Conservation (phyloP, 2,329 filamentous ascomycete species). For the Colletotrichum cuscutae region DNA sequence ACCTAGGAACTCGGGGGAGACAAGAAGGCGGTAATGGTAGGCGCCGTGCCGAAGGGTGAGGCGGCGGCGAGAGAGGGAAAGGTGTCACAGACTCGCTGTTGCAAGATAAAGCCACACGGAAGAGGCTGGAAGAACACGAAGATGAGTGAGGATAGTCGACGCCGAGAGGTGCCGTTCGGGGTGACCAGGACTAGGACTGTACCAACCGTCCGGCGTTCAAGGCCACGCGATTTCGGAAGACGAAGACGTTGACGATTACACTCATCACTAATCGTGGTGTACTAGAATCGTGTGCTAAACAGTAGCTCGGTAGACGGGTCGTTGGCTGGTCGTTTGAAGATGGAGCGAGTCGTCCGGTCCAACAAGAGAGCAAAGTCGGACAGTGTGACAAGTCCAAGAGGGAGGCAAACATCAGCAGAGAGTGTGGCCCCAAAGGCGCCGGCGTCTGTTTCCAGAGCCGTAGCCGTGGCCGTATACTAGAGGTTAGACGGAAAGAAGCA, state of each 20-base stretch:
- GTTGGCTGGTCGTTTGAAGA: not conserved
- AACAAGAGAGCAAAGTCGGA: not conserved
- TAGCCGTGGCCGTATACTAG: not conserved
- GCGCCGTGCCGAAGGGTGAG: conserved; percentile 15
- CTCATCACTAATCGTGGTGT: not conserved
- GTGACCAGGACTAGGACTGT: not conserved
- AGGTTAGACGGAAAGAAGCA: not conserved
- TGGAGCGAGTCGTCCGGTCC: not conserved
- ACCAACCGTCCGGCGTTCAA: not conserved
- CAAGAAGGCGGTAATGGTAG: not conserved
- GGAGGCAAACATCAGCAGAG: not conserved
- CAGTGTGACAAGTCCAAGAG: not conserved
- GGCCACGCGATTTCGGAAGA: not conserved
- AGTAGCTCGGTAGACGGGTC: not conserved
- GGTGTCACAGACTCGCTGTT: not conserved
- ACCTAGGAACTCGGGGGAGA: not conserved
- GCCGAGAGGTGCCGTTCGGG: not conserved
- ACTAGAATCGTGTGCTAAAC: not conserved
- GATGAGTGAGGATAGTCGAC: not conserved
- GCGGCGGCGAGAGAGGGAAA: not conserved
- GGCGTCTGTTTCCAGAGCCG: not conserved
- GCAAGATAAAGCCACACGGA: not conserved
- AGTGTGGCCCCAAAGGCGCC: not conserved
- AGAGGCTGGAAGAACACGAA: not conserved
- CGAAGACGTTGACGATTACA: not conserved